A percentile compares a stretch with the other conserved stretches of the same genome.
Conservation (phyloP, 768 basidiomycete species). For the Mycena pura region DNA sequence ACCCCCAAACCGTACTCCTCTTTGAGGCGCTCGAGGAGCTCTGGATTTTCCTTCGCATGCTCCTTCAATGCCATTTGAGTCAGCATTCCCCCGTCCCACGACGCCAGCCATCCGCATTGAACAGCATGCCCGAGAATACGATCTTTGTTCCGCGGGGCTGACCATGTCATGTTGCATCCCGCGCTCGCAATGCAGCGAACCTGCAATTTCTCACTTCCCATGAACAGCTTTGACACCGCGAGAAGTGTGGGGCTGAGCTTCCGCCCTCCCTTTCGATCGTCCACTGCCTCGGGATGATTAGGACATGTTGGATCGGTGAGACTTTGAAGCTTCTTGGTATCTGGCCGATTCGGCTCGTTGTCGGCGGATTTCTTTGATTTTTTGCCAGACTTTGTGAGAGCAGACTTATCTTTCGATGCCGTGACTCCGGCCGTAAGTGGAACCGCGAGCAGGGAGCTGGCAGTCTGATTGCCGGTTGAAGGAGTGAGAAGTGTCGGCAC, state of each 20-base stretch:
- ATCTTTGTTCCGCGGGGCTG: background rate
- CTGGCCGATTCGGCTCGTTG: background rate
- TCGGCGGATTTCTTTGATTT: constrained; percentile 1
- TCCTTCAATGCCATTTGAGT: background rate
- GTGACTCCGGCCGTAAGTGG: too few relatives aligned
- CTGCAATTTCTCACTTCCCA: background rate
- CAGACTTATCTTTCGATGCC: too few relatives aligned
- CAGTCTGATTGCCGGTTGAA: too few relatives aligned
- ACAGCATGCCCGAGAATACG: constrained; percentile 10
- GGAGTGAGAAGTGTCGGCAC: too few relatives aligned
- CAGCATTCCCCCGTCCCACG: background rate
- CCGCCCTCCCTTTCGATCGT: constrained; percentile 4
- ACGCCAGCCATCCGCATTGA: background rate
- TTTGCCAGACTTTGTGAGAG: too few relatives aligned
- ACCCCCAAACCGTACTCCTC: background rate
- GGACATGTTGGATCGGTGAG: background rate
- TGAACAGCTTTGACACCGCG: background rate
- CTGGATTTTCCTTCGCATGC: background rate
- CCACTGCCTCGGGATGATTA: background rate
- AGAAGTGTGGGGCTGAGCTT: constrained; percentile 4
- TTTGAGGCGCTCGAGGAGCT: background rate
- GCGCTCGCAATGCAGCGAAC: constrained; percentile 8
- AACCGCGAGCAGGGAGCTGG: too few relatives aligned
- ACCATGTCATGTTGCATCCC: constrained; percentile 1
- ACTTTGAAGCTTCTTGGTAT: background rate